These are phyloP conservation scores for Penicillium steckii DNA, from an alignment of 495 filamentous ascomycete genomes.

Conservation along the genomic window DNA sequence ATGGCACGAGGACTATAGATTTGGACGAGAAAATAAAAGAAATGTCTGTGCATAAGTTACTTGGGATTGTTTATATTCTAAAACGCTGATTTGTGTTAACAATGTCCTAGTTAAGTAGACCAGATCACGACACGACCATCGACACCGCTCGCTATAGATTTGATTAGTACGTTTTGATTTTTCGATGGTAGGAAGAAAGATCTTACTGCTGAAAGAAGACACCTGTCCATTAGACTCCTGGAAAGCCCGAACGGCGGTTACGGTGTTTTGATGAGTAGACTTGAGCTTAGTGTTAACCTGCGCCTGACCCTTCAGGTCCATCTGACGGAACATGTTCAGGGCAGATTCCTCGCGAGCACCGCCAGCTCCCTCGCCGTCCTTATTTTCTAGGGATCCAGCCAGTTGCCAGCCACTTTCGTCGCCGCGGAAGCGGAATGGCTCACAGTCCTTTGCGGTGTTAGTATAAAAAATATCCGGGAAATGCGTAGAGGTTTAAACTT, in stretches of 20 bases:
- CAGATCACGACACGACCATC: slow-evolving; percentile 93
- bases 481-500: slow-evolving; percentile 23
- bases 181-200: neutral
- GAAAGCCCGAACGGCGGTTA: slow-evolving; percentile 76
- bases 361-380: slow-evolving; percentile 48
- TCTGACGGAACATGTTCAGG: slow-evolving; percentile 98
- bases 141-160: slow-evolving; percentile 73
- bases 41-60: neutral
- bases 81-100: neutral
- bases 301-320: slow-evolving; percentile 93
- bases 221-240: slow-evolving; percentile 64
- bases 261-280: slow-evolving; percentile 96
- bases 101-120: slow-evolving; percentile 34
- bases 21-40: neutral
- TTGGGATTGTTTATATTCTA: neutral
- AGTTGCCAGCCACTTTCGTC: slow-evolving; percentile 81
- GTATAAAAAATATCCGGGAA: neutral
- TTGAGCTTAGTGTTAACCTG: slow-evolving; percentile 90
- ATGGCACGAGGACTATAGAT: slow-evolving; percentile 14
- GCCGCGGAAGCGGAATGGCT: slow-evolving; percentile 88
- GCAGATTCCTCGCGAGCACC: slow-evolving; percentile 77
- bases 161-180: slow-evolving; percentile 35
- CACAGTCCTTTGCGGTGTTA: slow-evolving; percentile 65
- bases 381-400: slow-evolving; percentile 74
- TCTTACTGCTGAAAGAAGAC: slow-evolving; percentile 86